Conservation (phyloP, 768 basidiomycete species). For the Russula sp. region DNA sequence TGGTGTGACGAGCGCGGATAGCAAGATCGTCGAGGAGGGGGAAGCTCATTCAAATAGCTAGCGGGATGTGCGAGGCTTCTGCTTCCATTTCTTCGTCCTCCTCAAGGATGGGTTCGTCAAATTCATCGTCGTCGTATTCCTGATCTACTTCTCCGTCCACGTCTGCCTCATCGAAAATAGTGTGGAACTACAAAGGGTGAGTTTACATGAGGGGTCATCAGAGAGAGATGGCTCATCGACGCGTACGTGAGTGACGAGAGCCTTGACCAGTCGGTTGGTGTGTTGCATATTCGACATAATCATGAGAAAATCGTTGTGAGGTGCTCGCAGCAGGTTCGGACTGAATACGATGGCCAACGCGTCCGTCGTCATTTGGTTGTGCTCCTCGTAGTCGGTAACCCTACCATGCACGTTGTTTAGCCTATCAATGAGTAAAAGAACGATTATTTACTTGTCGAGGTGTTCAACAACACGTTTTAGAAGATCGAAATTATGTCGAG, state of each 20-base stretch:
- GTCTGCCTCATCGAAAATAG: conserved; percentile 69
- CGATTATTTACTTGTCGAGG: conserved; percentile 55
- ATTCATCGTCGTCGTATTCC: conserved; percentile 58
- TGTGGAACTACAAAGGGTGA: conserved; percentile 39
- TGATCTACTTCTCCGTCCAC: conserved; percentile 32
- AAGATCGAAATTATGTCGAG: conserved; percentile 71
- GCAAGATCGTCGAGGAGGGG: neutral
- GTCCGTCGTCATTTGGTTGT: conserved; percentile 86
- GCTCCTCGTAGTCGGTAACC: conserved; percentile 83
- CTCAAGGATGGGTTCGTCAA: conserved; percentile 60
- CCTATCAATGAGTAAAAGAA: neutral
- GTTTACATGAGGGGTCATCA: neutral
- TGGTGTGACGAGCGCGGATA: neutral
- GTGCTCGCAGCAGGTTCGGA: conserved; percentile 71
- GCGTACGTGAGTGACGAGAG: conserved; percentile 66
- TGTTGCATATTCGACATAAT: conserved; percentile 68
- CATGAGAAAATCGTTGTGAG: conserved; percentile 70
- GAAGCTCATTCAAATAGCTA: conserved; percentile 7
- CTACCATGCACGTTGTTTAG: conserved; percentile 32
- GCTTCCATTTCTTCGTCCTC: conserved; percentile 49
- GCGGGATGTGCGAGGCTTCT: neutral
- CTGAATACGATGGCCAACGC: conserved; percentile 83
- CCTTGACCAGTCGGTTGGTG: conserved; percentile 32
- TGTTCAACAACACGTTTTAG: conserved; percentile 75
- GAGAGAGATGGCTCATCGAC: conserved; percentile 35